Conservation (phyloP, 1,284 basidiomycete species). For the Ceratobasidium sp. region DNA sequence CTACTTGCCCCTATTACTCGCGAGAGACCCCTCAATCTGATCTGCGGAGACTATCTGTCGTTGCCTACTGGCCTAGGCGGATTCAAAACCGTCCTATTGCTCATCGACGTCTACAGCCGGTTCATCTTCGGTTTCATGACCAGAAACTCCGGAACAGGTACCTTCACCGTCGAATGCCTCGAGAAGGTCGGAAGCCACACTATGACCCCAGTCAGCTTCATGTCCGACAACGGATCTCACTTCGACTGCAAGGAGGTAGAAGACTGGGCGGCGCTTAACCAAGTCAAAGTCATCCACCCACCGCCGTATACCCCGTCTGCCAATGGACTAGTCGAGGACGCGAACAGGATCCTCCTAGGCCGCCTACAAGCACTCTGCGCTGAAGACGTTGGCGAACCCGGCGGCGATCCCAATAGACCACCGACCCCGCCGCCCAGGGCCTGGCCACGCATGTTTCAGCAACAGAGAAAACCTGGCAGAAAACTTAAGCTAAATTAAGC, state of each 20-base stretch:
- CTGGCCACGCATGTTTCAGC: conserved; percentile 49
- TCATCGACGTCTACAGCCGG: conserved; percentile 43
- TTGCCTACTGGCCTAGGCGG: conserved; percentile 34
- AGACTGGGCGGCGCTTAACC: conserved; percentile 54
- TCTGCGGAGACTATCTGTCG: conserved; percentile 45
- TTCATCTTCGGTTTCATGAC: conserved; percentile 40
- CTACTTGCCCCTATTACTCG: conserved; percentile 40
- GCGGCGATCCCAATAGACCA: background rate
- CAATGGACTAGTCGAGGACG: conserved; percentile 58
- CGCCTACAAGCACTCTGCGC: conserved; percentile 56
- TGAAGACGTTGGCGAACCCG: conserved; percentile 54
- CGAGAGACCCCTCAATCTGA: conserved; percentile 31
- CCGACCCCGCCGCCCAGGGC: background rate
- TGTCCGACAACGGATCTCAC: conserved; percentile 60
- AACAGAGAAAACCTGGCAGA: too few species aligned
- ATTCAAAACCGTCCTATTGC: conserved; percentile 40
- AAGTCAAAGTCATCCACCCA: conserved; percentile 51
- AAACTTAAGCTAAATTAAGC: too few species aligned
- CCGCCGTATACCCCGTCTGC: conserved; percentile 61
- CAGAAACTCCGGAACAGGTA: conserved; percentile 53
- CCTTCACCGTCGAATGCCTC: conserved; percentile 53
- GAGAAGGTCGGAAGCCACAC: conserved; percentile 53
- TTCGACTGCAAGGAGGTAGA: conserved; percentile 58
- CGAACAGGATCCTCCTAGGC: conserved; percentile 55
- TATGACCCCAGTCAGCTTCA: conserved; percentile 55